Base-by-base conservation (phyloP, 176 grass and related monocot species). In the Lolium rigidum region DNA sequence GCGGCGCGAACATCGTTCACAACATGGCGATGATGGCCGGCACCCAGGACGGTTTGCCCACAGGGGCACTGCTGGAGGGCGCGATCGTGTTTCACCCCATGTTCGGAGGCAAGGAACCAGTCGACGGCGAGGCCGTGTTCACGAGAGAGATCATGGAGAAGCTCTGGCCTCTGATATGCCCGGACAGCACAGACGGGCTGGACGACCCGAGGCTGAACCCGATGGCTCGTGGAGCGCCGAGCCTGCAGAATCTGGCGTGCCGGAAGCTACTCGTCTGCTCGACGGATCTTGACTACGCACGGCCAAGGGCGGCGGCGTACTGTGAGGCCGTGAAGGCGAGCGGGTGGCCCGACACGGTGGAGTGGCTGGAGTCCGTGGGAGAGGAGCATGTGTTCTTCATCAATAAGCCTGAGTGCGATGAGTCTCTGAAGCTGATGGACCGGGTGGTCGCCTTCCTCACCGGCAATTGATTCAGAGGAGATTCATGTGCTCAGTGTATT, bases 361-460 rank as follows among this genome's bases (percentile, higher is more conserved):
- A 92, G 49, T 87, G 84, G 82, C 12, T 85, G 18, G 90, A 90
- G 47, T 88, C 87, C 1, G 58, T 67, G 2, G 88, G 81, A 8
- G 88, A 91, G 73, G 88, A 88, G 72, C 94, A 91, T 76, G 84
- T 55, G 70, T 95, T 93, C 80, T 87, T 91, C 82, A 43, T 93
- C 15, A 0, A 18, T 20, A 83, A 83, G 38, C 91, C 91, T 4
- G 79, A 75, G 26, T 82, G 65, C 37, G 91, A 89, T 0, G 83
- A 86, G 65, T 87, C 88, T 1, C 26, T 82, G 75, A 52, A 72
- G 55, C 80, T 89, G 20, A 87, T 92, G 93, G 20, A 92, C 35
- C 12, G 43, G 35, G 14, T 89, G 17, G 70, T 79, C n/a, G 38
- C 80, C 6, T 92, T 92, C 80, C 44, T 90, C n/a, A 18, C 35